Percentiles rank a stretch among this genome's conserved stretches.
phyloP scores from a whole-genome alignment of 108 stramenopile genomes.

The Skeletonema costatum region DNA sequence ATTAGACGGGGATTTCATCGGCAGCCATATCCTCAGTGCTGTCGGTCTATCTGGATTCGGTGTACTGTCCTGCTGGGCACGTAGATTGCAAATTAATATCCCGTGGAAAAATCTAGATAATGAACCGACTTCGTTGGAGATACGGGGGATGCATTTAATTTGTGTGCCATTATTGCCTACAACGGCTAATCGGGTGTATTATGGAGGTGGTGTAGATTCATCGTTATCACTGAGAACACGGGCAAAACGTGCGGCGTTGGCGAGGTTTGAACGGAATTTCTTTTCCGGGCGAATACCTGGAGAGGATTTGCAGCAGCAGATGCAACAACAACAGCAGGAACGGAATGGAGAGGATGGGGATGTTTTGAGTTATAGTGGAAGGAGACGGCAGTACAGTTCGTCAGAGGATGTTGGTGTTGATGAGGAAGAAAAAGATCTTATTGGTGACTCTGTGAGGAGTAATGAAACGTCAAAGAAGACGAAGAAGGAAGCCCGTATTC shows the following conservation, averaged over 20 bases:
- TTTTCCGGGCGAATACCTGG: constrained; percentile 70
- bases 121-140: constrained; percentile 67
- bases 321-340: constrained; percentile 18
- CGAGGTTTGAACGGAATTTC: constrained; percentile 78
- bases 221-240: constrained; percentile 66
- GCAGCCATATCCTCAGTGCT: constrained; percentile 69
- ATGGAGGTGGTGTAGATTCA: constrained; percentile 64
- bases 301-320: constrained; percentile 52
- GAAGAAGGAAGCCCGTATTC: constrained; percentile 10
- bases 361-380: constrained; percentile 22
- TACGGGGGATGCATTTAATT: constrained; percentile 71
- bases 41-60: constrained; percentile 80
- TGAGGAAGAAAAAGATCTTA: background rate
- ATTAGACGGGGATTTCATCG: constrained; percentile 82
- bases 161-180: constrained; percentile 78
- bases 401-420: constrained; percentile 9
- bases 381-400: constrained; percentile 18
- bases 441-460: constrained; percentile 9
- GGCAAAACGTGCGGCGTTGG: constrained; percentile 73
- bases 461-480: constrained; percentile 20
- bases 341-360: constrained; percentile 5
- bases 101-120: constrained; percentile 75
- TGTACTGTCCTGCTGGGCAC: constrained; percentile 72
- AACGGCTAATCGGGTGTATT: constrained; percentile 68
- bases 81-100: constrained; percentile 57